Percentiles rank a stretch among this genome's conserved stretches.
phyloP scores from a whole-genome alignment of 345 rosid genomes.

The Gossypium herbaceum region DNA sequence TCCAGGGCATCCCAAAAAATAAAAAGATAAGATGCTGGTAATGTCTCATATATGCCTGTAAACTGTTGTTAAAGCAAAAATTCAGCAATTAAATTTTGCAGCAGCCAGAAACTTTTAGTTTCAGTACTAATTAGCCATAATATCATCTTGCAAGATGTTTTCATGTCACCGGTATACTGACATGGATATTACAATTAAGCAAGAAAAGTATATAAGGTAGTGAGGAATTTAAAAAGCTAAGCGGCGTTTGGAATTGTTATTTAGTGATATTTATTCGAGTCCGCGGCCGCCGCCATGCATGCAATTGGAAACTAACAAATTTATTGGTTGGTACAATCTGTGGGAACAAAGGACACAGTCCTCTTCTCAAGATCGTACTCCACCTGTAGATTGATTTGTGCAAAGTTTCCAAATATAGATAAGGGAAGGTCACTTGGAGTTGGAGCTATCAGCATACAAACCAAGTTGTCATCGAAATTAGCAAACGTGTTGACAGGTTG shows the following conservation, averaged over 20 bases:
- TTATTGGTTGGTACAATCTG: constrained; percentile 11
- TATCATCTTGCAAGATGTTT: neutral
- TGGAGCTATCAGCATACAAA: constrained; percentile 1
- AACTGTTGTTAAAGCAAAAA: too few species aligned
- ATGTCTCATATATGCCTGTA: too few species aligned
- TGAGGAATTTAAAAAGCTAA: too few species aligned
- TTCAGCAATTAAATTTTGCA: too few species aligned
- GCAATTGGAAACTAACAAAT: neutral
- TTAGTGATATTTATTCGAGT: too few species aligned
- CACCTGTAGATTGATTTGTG: constrained; percentile 4
- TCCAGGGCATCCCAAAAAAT: too few species aligned
- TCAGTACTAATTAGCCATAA: neutral
- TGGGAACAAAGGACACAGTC: constrained; percentile 1
- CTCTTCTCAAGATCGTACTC: neutral
- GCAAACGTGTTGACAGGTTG: neutral
- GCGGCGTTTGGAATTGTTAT: too few species aligned
- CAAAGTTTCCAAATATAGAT: neutral
- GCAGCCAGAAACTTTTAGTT: neutral
- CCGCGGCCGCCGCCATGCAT: too few species aligned
- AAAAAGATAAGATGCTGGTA: too few species aligned
- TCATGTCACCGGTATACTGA: neutral
- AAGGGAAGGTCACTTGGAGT: neutral
- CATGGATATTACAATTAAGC: neutral
- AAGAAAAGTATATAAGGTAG: neutral
- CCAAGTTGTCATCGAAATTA: constrained; percentile 10